Conservation (phyloP, 1,284 basidiomycete genomes). For the Cutaneotrichosporon sp. region DNA sequence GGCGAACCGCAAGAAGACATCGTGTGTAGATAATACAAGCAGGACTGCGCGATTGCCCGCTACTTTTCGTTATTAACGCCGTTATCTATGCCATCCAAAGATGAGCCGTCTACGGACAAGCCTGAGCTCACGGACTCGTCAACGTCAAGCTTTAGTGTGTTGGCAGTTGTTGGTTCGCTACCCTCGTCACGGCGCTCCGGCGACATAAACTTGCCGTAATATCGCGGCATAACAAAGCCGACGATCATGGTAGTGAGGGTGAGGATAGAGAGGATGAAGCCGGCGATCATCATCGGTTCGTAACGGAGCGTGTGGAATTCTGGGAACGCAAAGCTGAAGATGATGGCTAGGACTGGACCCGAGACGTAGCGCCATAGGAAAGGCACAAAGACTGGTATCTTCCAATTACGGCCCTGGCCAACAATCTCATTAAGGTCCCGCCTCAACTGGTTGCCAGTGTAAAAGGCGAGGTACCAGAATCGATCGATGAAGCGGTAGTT, state of each 20-base stretch:
- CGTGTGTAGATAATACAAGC: not conserved
- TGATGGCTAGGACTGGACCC: slow-evolving; percentile 31
- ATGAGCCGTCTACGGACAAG: not conserved
- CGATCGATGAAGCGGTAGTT: slow-evolving; percentile 12
- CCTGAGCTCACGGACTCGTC: not conserved
- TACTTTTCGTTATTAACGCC: not conserved
- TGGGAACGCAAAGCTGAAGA: slow-evolving; percentile 30
- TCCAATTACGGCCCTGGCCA: slow-evolving; percentile 28
- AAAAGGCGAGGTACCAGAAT: slow-evolving; percentile 34
- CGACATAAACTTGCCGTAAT: slow-evolving; percentile 27
- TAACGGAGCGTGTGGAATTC: slow-evolving; percentile 30
- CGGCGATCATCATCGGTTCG: slow-evolving; percentile 32
- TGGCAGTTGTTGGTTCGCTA: slow-evolving; percentile 23
- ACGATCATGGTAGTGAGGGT: slow-evolving; percentile 22
- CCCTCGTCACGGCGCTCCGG: slow-evolving; percentile 26
- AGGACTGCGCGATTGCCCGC: not conserved
- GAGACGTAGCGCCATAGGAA: slow-evolving; percentile 31
- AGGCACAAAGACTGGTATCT: slow-evolving; percentile 29
- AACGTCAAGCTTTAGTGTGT: slow-evolving; percentile 24
- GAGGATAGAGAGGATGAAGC: slow-evolving; percentile 29
- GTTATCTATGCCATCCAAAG: not conserved
- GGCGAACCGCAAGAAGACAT: not conserved
- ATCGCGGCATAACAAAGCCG: slow-evolving; percentile 28
- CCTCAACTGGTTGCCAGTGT: slow-evolving; percentile 32
- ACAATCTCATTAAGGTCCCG: slow-evolving; percentile 33